These are phyloP conservation scores for Rhizopus delemar DNA, from an alignment of 371 early-diverging fungal genomes.

Conservation along the genomic window DNA sequence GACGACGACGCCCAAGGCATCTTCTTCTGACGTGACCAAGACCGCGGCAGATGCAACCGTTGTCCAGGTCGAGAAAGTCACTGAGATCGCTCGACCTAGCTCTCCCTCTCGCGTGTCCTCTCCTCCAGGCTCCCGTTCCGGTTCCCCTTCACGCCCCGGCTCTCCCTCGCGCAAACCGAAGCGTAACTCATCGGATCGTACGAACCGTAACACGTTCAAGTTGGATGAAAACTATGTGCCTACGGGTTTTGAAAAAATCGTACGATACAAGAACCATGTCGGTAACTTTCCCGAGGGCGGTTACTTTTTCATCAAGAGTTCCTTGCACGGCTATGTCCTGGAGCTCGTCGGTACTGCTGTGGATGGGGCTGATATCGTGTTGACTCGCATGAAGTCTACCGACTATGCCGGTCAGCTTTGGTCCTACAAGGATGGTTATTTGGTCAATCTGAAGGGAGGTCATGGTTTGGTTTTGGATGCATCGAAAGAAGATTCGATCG, in stretches of 20 bases:
- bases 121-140: background rate
- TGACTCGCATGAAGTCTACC: slow-evolving; percentile 33
- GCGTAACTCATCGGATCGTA: slow-evolving; percentile 12
- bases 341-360: slow-evolving; percentile 33
- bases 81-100: background rate
- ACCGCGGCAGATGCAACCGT: slow-evolving; percentile 5
- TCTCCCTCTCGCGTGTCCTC: background rate
- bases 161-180: slow-evolving; percentile 15
- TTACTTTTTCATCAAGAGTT: slow-evolving; percentile 50
- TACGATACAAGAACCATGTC: slow-evolving; percentile 38
- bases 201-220: slow-evolving; percentile 29
- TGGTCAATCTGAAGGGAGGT: slow-evolving; percentile 52
- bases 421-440: slow-evolving; percentile 49
- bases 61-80: background rate
- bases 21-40: slow-evolving; percentile 1
- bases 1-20: background rate
- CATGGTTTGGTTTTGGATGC: slow-evolving; percentile 35
- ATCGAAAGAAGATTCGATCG: slow-evolving; percentile 16
- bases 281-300: slow-evolving; percentile 32
- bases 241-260: slow-evolving; percentile 46
- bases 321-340: slow-evolving; percentile 45
- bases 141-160: background rate
- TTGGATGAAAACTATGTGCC: slow-evolving; percentile 36
- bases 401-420: slow-evolving; percentile 56
- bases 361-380: slow-evolving; percentile 26